These are phyloP conservation scores for Xylariales sp. DNA, from an alignment of 2,329 filamentous ascomycete species.

Conservation along the genomic window DNA sequence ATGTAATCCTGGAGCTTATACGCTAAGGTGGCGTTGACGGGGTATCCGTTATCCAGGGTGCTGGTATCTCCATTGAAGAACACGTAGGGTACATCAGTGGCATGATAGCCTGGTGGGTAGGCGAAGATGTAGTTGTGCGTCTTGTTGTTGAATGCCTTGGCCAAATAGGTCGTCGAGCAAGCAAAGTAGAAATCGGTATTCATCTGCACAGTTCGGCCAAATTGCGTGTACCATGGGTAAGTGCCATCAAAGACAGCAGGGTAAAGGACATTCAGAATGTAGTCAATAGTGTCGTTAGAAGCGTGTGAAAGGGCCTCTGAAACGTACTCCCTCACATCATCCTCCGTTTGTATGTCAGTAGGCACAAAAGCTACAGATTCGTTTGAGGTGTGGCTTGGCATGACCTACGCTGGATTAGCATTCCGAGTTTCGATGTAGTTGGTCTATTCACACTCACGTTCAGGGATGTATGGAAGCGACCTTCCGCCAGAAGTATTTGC, in stretches of 20 bases:
- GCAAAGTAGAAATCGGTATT: conserved; percentile 39
- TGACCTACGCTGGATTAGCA: background rate
- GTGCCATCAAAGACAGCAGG: conserved; percentile 40
- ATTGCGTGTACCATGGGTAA: conserved; percentile 37
- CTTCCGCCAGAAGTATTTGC: conserved; percentile 5
- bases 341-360: conserved; percentile 33
- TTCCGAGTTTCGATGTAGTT: background rate
- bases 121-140: conserved; percentile 49
- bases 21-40: conserved; percentile 27
- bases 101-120: conserved; percentile 48
- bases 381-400: conserved; percentile 37
- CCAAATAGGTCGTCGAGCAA: conserved; percentile 49
- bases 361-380: conserved; percentile 40
- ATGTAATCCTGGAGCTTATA: conserved; percentile 31
- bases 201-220: conserved; percentile 35
- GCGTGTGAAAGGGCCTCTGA: conserved; percentile 13
- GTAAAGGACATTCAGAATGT: conserved; percentile 42
- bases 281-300: conserved; percentile 25
- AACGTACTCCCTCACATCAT: conserved; percentile 15
- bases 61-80: conserved; percentile 40
- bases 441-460: background rate
- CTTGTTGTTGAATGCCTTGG: conserved; percentile 37
- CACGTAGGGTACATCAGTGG: conserved; percentile 45
- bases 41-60: conserved; percentile 17
- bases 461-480: background rate